These are phyloP conservation scores for Mycosarcoma maydis DNA, from an alignment of 1,284 basidiomycete genomes.

Conservation along the genomic window DNA sequence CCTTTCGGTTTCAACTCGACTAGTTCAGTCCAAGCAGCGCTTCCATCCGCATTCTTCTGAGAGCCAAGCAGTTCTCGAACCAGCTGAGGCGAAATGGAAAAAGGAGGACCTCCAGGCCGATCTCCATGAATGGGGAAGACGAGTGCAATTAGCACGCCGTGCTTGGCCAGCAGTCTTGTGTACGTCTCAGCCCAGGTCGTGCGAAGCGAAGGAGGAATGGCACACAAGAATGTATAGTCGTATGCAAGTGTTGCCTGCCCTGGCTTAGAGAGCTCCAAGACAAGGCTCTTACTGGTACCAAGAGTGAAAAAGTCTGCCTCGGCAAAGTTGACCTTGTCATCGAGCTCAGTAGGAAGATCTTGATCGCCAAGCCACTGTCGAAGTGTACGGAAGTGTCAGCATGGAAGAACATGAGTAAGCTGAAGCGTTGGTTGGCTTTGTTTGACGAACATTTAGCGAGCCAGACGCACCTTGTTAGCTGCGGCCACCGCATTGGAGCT, in stretches of 20 bases:
- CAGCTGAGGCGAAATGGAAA: slow-evolving; percentile 44
- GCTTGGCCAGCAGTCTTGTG: slow-evolving; percentile 40
- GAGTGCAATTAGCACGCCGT: slow-evolving; percentile 43
- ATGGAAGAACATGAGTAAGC: not conserved
- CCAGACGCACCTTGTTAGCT: slow-evolving; percentile 34
- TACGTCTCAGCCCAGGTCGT: slow-evolving; percentile 51
- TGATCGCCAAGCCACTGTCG: slow-evolving; percentile 44
- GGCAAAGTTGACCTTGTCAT: slow-evolving; percentile 25
- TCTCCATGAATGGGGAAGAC: slow-evolving; percentile 57
- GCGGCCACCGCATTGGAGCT: slow-evolving; percentile 39
- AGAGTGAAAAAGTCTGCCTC: slow-evolving; percentile 50
- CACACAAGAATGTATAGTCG: slow-evolving; percentile 60
- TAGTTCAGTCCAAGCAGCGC: slow-evolving; percentile 38
- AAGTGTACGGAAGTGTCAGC: not conserved
- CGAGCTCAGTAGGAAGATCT: slow-evolving; percentile 8
- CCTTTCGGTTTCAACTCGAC: slow-evolving; percentile 38
- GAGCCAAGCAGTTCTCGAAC: slow-evolving; percentile 27
- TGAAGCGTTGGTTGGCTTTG: no score
- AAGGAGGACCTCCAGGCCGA: slow-evolving; percentile 51
- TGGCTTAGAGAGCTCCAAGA: slow-evolving; percentile 16
- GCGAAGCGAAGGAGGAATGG: slow-evolving; percentile 47
- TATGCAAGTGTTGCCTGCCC: slow-evolving; percentile 32
- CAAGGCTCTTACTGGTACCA: slow-evolving; percentile 19
- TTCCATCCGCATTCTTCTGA: slow-evolving; percentile 19
- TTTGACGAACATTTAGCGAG: no score